phyloP scores from a whole-genome alignment of 345 rosid genomes.

The Salix exigua region DNA sequence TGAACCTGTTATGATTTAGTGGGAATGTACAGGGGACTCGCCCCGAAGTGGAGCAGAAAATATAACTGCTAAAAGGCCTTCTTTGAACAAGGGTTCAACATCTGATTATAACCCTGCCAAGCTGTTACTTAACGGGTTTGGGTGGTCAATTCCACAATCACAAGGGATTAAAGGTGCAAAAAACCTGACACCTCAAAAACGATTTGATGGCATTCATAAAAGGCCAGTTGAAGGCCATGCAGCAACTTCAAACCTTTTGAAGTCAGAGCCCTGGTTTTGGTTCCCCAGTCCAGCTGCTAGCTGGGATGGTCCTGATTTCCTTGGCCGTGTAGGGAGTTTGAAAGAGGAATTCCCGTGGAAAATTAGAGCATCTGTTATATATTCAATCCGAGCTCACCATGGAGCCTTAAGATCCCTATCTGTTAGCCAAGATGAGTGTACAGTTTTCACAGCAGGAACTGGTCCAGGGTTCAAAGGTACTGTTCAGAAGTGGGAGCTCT shows the following conservation, averaged over 20 bases:
- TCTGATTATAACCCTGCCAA: conserved; percentile 71
- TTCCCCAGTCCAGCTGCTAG: conserved; percentile 78
- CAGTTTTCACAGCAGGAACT: conserved; percentile 80
- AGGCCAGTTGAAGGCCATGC: conserved; percentile 34
- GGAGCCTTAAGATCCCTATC: conserved; percentile 84
- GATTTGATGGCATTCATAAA: conserved; percentile 28
- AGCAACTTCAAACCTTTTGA: conserved; percentile 43
- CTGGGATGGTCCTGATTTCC: conserved; percentile 83
- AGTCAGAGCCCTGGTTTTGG: conserved; percentile 85
- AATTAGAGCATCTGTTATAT: conserved; percentile 69
- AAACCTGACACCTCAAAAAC: conserved; percentile 53
- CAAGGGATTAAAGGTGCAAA: conserved; percentile 56
- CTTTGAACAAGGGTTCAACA: conserved; percentile 37
- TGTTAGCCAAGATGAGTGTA: conserved; percentile 74
- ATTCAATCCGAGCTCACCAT: conserved; percentile 76
- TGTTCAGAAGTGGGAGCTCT: conserved; percentile 87
- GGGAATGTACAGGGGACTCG: conserved; percentile 80
- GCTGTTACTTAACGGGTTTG: conserved; percentile 74
- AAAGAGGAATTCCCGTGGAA: conserved; percentile 93
- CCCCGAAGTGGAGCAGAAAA: conserved; percentile 55
- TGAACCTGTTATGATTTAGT: conserved; percentile 57
- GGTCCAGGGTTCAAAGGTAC: conserved; percentile 93
- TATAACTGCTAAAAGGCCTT: conserved; percentile 38
- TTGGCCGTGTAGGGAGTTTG: conserved; percentile 61
- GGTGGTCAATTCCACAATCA: conserved; percentile 72